Conservation (phyloP, 768 basidiomycete genomes). For the Tephrocybe sp. region DNA sequence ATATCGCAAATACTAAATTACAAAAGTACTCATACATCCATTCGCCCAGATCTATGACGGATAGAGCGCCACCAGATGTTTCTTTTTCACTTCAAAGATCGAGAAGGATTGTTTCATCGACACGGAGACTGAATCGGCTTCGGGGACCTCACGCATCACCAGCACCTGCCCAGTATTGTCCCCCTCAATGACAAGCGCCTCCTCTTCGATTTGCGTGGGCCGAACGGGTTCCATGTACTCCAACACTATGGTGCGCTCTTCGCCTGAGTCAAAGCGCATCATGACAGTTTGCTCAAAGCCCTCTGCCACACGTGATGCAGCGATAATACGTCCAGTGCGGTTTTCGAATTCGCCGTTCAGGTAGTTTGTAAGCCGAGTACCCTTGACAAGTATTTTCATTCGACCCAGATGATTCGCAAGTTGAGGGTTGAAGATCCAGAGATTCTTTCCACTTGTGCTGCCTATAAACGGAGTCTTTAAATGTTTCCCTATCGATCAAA, state of each 20-base stretch:
- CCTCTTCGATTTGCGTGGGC: conserved; percentile 39
- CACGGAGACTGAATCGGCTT: conserved; percentile 32
- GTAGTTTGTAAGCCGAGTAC: conserved; percentile 18
- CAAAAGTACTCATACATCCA: not conserved
- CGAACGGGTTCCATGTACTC: conserved; percentile 39
- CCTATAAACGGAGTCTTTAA: not conserved
- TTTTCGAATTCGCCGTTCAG: conserved; percentile 30
- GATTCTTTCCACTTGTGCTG: conserved; percentile 5
- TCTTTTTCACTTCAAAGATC: conserved; percentile 35
- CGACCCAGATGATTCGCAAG: conserved; percentile 15
- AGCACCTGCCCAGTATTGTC: conserved; percentile 34
- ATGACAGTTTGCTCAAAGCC: conserved; percentile 22
- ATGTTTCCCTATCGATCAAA: not conserved
- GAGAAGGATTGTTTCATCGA: conserved; percentile 33
- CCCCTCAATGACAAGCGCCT: conserved; percentile 37
- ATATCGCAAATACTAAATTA: not conserved
- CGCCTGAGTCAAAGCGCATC: conserved; percentile 29
- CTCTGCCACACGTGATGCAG: conserved; percentile 23
- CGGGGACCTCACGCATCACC: conserved; percentile 38
- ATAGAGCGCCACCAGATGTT: conserved; percentile 33
- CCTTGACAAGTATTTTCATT: conserved; percentile 16
- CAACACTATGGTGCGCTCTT: conserved; percentile 35
- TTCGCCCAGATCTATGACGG: not conserved
- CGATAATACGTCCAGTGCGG: conserved; percentile 23
- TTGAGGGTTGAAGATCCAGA: conserved; percentile 23